Evolutionary conservation across 257 asterid species (phyloP), one percentile per base, ranked within the genome.

Genomic region (Thymus mandschuricus): DNA sequence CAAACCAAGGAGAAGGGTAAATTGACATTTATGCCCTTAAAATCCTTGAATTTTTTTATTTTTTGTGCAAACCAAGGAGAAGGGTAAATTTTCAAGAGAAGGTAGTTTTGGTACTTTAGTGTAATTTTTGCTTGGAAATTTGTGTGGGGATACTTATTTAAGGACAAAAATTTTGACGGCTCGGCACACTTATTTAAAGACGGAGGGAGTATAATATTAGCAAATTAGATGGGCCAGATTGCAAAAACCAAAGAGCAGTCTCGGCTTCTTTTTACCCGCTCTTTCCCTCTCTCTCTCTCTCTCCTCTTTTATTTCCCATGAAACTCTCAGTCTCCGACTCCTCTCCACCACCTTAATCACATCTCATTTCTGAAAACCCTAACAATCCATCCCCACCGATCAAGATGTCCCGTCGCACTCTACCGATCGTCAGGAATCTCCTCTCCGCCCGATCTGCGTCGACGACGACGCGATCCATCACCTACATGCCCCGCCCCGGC

Each of bases 401-500:
- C 66, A 75, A 55, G 13, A 81, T 75, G 89, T 83, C 85, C 31
- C 61, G 84, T 64, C 72, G 89, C 78, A 57, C 83, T 5, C 70
- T 86, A 31, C 92, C 92, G 28, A 40, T 85, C 75, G 72, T 87
- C 73, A 83, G 78, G 65, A 87, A 73, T 13, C 64, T 72, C 72
- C 68, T 66, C 58, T 65, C 73, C 76, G 61, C 68, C 35, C 77
- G 80, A 76, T 73, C 75, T 76, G 30, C 75, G 11, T 27, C 75
- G 10, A 34, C 70, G 50, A 30, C 76, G 33, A 52, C 91, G 67
- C 93, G 98, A 87, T 91, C 96, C 71, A 83, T 93, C 12, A 89
- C 98, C 70, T 93, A 93, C 81, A 93, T 93, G 98, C 98, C 97
- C 66, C 87, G 98, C 9, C 97, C 98, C 41, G 98, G 97, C 0